Evolutionary conservation across 352 stramenopile genomes (phyloP).

Genomic region (Discostella stelligera): DNA sequence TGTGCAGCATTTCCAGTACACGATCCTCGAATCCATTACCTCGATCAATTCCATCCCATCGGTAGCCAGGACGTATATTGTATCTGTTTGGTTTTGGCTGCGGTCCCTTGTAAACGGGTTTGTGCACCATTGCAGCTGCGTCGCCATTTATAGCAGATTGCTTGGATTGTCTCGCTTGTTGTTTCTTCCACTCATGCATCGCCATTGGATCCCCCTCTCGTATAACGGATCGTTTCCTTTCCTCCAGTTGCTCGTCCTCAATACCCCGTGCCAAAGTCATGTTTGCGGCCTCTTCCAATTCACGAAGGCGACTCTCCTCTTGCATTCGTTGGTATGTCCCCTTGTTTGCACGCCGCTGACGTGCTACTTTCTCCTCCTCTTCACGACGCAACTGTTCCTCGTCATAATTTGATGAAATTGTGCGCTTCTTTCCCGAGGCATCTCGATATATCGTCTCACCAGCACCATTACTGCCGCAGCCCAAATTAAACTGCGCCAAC

Average conservation of each 20-base stretch:
- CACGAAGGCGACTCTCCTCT: conserved; percentile 45
- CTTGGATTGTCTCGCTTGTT: conserved; percentile 44
- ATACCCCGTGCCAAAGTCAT: conserved; percentile 74
- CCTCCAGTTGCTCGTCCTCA: conserved; percentile 78
- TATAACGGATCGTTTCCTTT: conserved; percentile 68
- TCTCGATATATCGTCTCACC: conserved; percentile 72
- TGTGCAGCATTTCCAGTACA: conserved; percentile 80
- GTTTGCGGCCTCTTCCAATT: conserved; percentile 69
- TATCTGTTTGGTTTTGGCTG: conserved; percentile 86
- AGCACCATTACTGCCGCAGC: conserved; percentile 30
- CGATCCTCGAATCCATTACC: conserved; percentile 95
- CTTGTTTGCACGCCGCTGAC: conserved; percentile 69
- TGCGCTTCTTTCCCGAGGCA: conserved; percentile 59
- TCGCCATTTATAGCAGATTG: not conserved
- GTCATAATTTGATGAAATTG: conserved; percentile 42
- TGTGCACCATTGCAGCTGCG: conserved; percentile 15
- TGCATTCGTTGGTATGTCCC: conserved; percentile 78
- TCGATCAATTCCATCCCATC: conserved; percentile 97
- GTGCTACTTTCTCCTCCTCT: conserved; percentile 53
- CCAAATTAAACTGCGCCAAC: conserved; percentile 29
- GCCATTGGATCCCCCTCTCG: conserved; percentile 85
- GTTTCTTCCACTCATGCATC: conserved; percentile 69
- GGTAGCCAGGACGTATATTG: conserved; percentile 92
- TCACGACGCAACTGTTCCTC: conserved; percentile 59
- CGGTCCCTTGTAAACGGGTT: conserved; percentile 85